phyloP scores from a whole-genome alignment of 768 basidiomycete genomes.

The Kwoniella sp. region DNA sequence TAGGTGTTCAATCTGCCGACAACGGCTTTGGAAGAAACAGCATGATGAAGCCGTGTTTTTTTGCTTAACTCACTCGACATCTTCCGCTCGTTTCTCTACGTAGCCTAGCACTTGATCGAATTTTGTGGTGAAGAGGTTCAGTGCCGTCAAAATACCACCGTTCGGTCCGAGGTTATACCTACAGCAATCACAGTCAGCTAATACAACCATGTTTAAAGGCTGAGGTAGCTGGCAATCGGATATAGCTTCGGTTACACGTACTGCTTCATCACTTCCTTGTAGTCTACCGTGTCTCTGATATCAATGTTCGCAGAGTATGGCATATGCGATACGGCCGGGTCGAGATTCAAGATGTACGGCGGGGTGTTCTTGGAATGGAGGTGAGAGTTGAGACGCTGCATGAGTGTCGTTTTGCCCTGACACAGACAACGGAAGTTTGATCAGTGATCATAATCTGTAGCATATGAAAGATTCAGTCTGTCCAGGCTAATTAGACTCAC shows the following conservation, averaged over 20 bases:
- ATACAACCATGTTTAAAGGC: neutral
- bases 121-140: conserved; percentile 98
- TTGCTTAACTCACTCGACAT: conserved; percentile 80
- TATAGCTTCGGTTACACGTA: conserved; percentile 60
- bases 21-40: neutral
- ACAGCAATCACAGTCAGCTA: neutral
- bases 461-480: neutral
- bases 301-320: conserved; percentile 97
- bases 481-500: conserved; percentile 28
- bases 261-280: conserved; percentile 99
- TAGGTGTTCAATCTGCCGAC: neutral
- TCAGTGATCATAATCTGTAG: neutral
- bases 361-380: conserved; percentile 69
- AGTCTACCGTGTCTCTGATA: conserved; percentile 95
- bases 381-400: conserved; percentile 91
- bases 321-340: conserved; percentile 88
- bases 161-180: conserved; percentile 99
- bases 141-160: conserved; percentile 92
- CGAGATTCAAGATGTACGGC: conserved; percentile 95
- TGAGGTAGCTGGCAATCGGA: neutral
- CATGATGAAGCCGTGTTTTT: too few species aligned
- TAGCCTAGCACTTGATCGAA: conserved; percentile 93
- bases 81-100: conserved; percentile 86
- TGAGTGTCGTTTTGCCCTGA: conserved; percentile 90
- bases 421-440: neutral